Evolutionary conservation across 1,284 basidiomycete genomes (phyloP), one percentile per base, ranked within the genome.

Genomic region (Mycosarcoma maydis): DNA sequence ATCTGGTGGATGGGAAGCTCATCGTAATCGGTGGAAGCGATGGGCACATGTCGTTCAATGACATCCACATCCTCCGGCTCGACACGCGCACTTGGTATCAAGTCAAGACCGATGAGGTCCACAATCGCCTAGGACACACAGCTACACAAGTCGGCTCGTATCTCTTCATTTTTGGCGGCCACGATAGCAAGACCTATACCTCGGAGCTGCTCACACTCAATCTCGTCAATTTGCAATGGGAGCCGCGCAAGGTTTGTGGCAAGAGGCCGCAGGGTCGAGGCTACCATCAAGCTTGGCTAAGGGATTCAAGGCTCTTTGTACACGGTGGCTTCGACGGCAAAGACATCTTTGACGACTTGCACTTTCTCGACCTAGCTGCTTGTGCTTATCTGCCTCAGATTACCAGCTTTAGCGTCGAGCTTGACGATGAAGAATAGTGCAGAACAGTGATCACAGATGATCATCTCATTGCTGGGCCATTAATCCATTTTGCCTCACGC

Each of bases 71-170:
- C 66, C 83, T 96, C 60, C 88, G 93, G 79, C 85, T 96, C 26
- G 71, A 70, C 37, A 65, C 61, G 3, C 44, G 39, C n/a, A 62
- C 57, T 3, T 67, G 64, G 58, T 59, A 62, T 14, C 68, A 69
- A 26, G 56, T 69, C 52, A 64, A 60, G 51, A 68, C 59, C 6
- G 68, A 71, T 34, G 68, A 71, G 51, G 62, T 71, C 27, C 68
- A 71, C 51, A 71, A 61, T 24, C 87, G 92, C 10, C 85, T 95
- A 30, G 91, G 92, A 24, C 93, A 96, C 76, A 90, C 90, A 5
- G 87, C 92, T 4, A 93, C 92, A 0, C 92, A 92, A 79, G 90
- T 96, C 16, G 94, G 94, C n/a, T 92, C 91, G 2, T 94, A 92
- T 76, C 87, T 96, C 0, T 94, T 94, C 83, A 87, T 95, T 54